Evolutionary conservation across 1,284 basidiomycete species (phyloP).

Genomic region (Schizophyllum commune): DNA sequence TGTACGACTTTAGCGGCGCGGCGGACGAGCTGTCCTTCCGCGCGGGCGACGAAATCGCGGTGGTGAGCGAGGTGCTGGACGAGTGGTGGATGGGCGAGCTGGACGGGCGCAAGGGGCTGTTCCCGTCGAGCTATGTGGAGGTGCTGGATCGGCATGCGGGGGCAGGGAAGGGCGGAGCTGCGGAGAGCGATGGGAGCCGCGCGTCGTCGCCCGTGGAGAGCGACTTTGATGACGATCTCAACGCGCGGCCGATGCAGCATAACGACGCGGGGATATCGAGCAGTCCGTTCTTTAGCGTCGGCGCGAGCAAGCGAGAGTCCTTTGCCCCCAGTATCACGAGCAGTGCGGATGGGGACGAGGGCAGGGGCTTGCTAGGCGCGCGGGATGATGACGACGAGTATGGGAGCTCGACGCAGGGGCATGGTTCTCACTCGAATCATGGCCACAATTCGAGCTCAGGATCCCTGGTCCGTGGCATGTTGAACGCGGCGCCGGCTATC

Average conservation of each 20-base stretch:
- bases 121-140: slow-evolving; percentile 71
- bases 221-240: slow-evolving; percentile 28
- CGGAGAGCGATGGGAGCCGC: slow-evolving; percentile 1
- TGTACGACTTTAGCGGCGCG: slow-evolving; percentile 66
- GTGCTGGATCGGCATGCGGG: slow-evolving; percentile 17
- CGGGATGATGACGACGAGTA: slow-evolving; percentile 4
- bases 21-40: slow-evolving; percentile 72
- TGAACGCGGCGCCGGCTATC: slow-evolving; percentile 12
- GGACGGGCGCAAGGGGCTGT: slow-evolving; percentile 61
- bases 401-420: slow-evolving; percentile 10
- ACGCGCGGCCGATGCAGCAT: slow-evolving; percentile 22
- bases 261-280: slow-evolving; percentile 27
- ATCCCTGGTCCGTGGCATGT: neutral
- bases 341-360: slow-evolving; percentile 35
- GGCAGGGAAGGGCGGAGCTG: slow-evolving; percentile 10
- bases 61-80: slow-evolving; percentile 69
- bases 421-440: neutral
- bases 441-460: neutral
- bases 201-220: slow-evolving; percentile 23
- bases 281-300: slow-evolving; percentile 37
- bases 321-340: slow-evolving; percentile 38
- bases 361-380: slow-evolving; percentile 17
- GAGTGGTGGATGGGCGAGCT: slow-evolving; percentile 84
- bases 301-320: slow-evolving; percentile 13
- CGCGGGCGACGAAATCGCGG: slow-evolving; percentile 64